A percentile compares a stretch with the other conserved stretches of the same genome.
Evolutionary conservation across 2,329 filamentous ascomycete genomes (phyloP).

Genomic region (Mycosphaerella arachidis): DNA sequence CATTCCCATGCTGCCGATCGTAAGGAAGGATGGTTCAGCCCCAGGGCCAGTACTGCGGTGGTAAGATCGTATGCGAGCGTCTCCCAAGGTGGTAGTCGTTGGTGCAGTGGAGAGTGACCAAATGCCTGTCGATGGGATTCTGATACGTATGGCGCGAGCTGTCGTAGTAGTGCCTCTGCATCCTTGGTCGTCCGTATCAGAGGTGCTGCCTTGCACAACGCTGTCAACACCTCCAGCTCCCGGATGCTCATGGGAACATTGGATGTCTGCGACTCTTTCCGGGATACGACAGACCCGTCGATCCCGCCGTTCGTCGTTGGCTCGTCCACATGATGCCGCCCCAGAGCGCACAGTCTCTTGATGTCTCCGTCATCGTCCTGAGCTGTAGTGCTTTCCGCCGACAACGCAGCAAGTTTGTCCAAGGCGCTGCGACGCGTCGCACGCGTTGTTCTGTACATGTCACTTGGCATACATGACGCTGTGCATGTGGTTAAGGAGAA

Average conservation of each 20-base stretch:
- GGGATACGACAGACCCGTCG: background rate
- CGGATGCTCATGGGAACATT: constrained; percentile 55
- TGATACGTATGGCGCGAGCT: constrained; percentile 78
- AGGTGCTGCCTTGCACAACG: constrained; percentile 84
- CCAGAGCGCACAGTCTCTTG: constrained; percentile 39
- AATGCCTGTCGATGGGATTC: constrained; percentile 79
- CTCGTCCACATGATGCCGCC: constrained; percentile 5
- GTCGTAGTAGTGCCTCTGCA: constrained; percentile 71
- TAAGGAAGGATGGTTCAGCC: constrained; percentile 65
- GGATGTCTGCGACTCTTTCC: constrained; percentile 15
- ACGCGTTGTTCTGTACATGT: constrained; percentile 21
- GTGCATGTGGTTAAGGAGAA: background rate
- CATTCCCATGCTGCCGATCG: constrained; percentile 62
- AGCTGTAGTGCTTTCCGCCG: constrained; percentile 36
- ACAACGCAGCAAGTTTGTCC: constrained; percentile 48
- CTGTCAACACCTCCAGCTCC: constrained; percentile 87
- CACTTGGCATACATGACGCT: constrained; percentile 23
- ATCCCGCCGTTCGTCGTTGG: constrained; percentile 19
- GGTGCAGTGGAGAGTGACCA: constrained; percentile 73
- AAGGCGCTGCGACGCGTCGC: constrained; percentile 46
- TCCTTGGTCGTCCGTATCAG: constrained; percentile 65
- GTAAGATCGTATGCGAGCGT: constrained; percentile 74
- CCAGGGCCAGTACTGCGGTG: constrained; percentile 74
- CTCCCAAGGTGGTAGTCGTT: constrained; percentile 81
- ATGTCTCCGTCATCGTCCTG: constrained; percentile 33